Conservation (phyloP, 805 yeast genomes). For the Suhomyces prunicola region DNA sequence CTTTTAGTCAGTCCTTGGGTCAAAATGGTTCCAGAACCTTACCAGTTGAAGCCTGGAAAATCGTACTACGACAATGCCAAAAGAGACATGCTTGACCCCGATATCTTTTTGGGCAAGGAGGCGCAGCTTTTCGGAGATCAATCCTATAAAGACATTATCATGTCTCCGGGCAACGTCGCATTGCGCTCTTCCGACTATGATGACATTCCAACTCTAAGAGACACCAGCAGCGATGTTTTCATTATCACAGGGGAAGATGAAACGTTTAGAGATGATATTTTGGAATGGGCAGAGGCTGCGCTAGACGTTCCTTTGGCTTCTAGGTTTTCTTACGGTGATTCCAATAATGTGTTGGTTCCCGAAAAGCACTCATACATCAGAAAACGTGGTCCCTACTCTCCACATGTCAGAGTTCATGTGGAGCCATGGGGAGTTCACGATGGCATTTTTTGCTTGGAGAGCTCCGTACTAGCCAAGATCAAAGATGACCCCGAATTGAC, state of each 20-base stretch:
- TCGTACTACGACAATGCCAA: slow-evolving; percentile 31
- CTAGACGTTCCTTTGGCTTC: slow-evolving; percentile 24
- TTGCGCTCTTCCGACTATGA: slow-evolving; percentile 27
- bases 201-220: slow-evolving; percentile 8
- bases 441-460: slow-evolving; percentile 26
- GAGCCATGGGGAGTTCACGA: slow-evolving; percentile 42
- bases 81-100: slow-evolving; percentile 9
- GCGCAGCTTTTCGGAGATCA: slow-evolving; percentile 10
- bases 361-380: slow-evolving; percentile 12
- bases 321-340: slow-evolving; percentile 23
- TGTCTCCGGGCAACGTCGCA: slow-evolving; percentile 26
- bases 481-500: slow-evolving; percentile 2
- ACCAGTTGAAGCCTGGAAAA: slow-evolving; percentile 24
- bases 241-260: slow-evolving; percentile 40
- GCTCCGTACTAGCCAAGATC: slow-evolving; percentile 15
- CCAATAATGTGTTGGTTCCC: slow-evolving; percentile 11
- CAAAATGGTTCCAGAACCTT: slow-evolving; percentile 20
- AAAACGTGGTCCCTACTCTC: slow-evolving; percentile 10
- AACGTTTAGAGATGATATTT: slow-evolving; percentile 34
- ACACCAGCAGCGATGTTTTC: slow-evolving; percentile 8
- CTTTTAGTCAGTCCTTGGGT: slow-evolving; percentile 40
- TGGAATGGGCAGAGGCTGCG: slow-evolving; percentile 33
- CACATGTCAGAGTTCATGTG: slow-evolving; percentile 19
- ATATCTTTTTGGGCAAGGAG: background rate
- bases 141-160: slow-evolving; percentile 10